Evolutionary conservation across 192 early-diverging fungal species (phyloP).

Genomic region (Backusella westeae): DNA sequence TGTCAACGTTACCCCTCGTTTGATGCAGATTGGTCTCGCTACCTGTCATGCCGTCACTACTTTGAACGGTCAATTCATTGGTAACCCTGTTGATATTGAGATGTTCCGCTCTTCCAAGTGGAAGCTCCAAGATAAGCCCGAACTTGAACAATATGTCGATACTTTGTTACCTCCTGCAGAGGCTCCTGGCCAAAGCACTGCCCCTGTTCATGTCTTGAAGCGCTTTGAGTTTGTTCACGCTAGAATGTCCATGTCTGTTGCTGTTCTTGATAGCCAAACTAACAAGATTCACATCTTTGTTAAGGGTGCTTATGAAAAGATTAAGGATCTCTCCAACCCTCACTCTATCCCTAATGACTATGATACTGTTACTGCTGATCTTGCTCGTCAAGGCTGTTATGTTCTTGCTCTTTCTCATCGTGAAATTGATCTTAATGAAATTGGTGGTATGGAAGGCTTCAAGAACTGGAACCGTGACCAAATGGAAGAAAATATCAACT

Average conservation of each 20-base stretch:
- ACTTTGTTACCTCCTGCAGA: slow-evolving; percentile 34
- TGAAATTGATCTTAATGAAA: slow-evolving; percentile 39
- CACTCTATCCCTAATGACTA: slow-evolving; percentile 56
- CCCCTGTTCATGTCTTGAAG: slow-evolving; percentile 52
- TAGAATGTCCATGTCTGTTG: slow-evolving; percentile 68
- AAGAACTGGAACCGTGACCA: slow-evolving; percentile 48
- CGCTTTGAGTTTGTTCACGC: slow-evolving; percentile 72
- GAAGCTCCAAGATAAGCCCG: slow-evolving; percentile 27
- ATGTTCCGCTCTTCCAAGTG: slow-evolving; percentile 57
- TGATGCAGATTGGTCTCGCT: slow-evolving; percentile 37
- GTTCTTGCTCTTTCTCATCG: slow-evolving; percentile 66
- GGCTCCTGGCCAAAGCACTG: not conserved
- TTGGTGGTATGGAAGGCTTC: slow-evolving; percentile 28
- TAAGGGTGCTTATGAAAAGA: slow-evolving; percentile 73
- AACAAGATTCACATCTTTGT: slow-evolving; percentile 58
- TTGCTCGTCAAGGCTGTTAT: slow-evolving; percentile 73
- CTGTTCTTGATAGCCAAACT: slow-evolving; percentile 50
- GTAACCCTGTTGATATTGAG: slow-evolving; percentile 67
- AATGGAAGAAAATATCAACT: slow-evolving; percentile 56
- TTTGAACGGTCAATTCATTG: slow-evolving; percentile 48
- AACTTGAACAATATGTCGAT: slow-evolving; percentile 36
- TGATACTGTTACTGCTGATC: slow-evolving; percentile 44
- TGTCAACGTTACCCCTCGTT: slow-evolving; percentile 14
- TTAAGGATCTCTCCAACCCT: slow-evolving; percentile 53
- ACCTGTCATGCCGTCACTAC: slow-evolving; percentile 52